Base-by-base conservation (phyloP, 2,329 filamentous ascomycete genomes). In the Chaetomiaceae sp. region DNA sequence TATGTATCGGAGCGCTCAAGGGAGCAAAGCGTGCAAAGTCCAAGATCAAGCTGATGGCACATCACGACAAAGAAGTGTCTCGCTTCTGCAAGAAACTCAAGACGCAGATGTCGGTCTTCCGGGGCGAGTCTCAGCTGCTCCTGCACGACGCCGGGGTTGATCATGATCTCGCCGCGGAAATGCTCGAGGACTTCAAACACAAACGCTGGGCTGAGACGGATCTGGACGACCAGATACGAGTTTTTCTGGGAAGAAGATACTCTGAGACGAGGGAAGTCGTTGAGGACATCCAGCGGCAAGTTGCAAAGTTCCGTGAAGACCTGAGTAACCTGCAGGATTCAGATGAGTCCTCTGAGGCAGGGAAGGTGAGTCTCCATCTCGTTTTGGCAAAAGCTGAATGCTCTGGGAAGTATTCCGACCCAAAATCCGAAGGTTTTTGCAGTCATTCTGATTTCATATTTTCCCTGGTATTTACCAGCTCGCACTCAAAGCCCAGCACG, bases 1-100 rank as follows among this genome's bases (percentile, higher is more conserved):
- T 47, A 6, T 31, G 16, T n/a, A 8, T 39, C 2, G 34, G 23
- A 14, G 34, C 23, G 4, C 14, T 47, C 7, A 47, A 47, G 7
- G 44, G 44, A n/a, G 44, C 44, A 20, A 46, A 46, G 16, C 34
- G 30, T 21, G 23, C 44, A 9, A 46, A 39, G n/a, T 38, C 44
- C 16, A 46, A 46, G 16, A 38, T 46, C 33, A 46, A 38, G 21
- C 34, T 38, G 19, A 10, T 46, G 12, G 19, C 6, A 31, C 33
- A 46, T 16, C 44, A 46, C 25, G 20, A 19, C 10, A n/a, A 16
- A 8, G 44, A 46, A 38, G 2, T 46, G 4, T 46, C 44, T 6
- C 44, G 44, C 16, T 30, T 46, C 14, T 21, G 44, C 16, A 46
- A 46, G 17, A 38, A 23, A n/a, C 21, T 46, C 44, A 35, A 12